Base-by-base conservation (phyloP, 2,329 filamentous ascomycete species). In the Clonostachys solani region DNA sequence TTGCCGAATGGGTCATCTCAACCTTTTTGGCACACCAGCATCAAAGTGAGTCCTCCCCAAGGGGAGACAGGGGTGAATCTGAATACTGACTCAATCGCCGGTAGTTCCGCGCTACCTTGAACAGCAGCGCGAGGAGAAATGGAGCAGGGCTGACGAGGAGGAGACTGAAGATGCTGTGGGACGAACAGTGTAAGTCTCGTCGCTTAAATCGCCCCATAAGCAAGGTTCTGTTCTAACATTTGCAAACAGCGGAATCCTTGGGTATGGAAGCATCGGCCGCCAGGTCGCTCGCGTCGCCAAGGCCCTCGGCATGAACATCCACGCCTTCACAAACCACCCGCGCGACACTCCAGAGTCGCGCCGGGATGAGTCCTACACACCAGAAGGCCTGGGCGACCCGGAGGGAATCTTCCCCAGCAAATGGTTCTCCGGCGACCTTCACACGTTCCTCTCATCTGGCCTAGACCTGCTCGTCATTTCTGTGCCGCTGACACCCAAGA, bases 301-400 rank as follows among this genome's bases (percentile, higher is more conserved):
- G 13, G 83, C 84, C 3, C 64, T 89, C 56, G 88, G 87, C 16
- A 84, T 89, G 77, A 73, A 81, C 29, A 79, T 92, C 1, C 73
- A 90, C 59, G 88, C 87, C 1, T 91, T 87, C 68, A 92, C 87
- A 0, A 82, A 87, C 0, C 80, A 80, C 23, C 78, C 85, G 1
- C 83, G 85, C n/a, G 62, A 71, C 9, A 89, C 86, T 0, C 77
- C 82, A 0, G 83, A 83, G 47, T 85, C 82, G 2, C 78, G 77
- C 41, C 70, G 65, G 29, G 87, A 92, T 63, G 60, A 67, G 13
- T 78, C 81, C 6, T 92, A 85, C 66, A 78, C 84, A 34, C 80
- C 89, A 0, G 80, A 83, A 0, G 81, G 83, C 0, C 87, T 86
- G 8, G 78, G 77, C 6, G 78, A 81, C 44, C 69, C 70, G 3